Base-by-base conservation (phyloP, 2,329 filamentous ascomycete species). In the Stachybotrys chartarum region DNA sequence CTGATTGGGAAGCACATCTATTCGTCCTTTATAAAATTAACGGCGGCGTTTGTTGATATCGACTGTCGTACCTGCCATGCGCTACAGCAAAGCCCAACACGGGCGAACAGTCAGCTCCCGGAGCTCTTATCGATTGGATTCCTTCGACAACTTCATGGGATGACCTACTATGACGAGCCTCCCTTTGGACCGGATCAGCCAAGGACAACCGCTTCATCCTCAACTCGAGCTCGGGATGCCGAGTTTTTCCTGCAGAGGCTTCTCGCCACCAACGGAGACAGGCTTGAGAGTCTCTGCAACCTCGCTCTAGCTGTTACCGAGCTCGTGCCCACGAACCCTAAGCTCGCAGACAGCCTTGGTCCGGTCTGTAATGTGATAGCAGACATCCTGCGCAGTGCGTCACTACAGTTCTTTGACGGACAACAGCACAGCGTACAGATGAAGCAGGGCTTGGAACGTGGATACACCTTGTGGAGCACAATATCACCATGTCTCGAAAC, bases 31-130 rank as follows among this genome's bases (percentile, higher is more conserved):
- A 74, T 79, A n/a, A 73, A 68, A 55, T 64, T 86, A 49, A 71
- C 81, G 1, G 79, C 77, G 12, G 75, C 74, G 57, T 79, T 85
- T 56, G 68, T 84, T 53, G 64, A 70, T 14, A 67, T 83, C 57
- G 83, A 86, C 61, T 55, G 57, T 45, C 49, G 57, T 11, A 58
- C 54, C 8, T 31, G 68, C 7, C 58, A 59, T 45, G 62, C 64
- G 14, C 57, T 59, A 16, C 54, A 44, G 7, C 50, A 51, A 57
- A 24, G 18, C 57, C 10, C 24, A 44, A 44, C 17, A 31, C 30
- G 12, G 30, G 44, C 2, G 11, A 47, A 47, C 18, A 24, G 11
- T 6, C 45, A 10, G 17, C 16, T 30, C 12, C 45, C 45, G 3
- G 45, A 47, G 8, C 17, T 47, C 16, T 17, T 17, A 8, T 47